Base-by-base conservation (phyloP, 208 protist species). In the Crithidia thermophila region DNA sequence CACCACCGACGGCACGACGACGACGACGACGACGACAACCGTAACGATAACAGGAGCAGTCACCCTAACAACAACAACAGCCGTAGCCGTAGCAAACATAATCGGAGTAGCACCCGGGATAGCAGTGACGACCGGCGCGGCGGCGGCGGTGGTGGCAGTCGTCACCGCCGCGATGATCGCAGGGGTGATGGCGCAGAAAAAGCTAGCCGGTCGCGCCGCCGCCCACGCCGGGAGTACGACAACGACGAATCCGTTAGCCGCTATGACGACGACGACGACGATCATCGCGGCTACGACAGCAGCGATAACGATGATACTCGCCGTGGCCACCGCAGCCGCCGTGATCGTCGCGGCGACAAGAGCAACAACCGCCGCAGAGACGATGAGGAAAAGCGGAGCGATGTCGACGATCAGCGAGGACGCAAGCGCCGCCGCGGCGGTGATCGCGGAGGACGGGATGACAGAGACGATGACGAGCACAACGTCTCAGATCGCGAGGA, bases 351-450 rank as follows among this genome's bases (percentile, higher is more conserved):
- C n/a, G n/a, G n/a, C n/a, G n/a, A n/a, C n/a, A n/a, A 51, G 25
- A 33, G 36, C 28, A 25, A 47, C 40, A 16, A 43, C 40, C 7
- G n/a, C 55, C n/a, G 11, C 55, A 43, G 13, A 6, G 55, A 13
- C 4, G 31, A 37, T 25, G 36, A 21, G 6, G 55, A 23, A 16
- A 27, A 40, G 10, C 14, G 47, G 47, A 21, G 9, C 36, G 13
- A 43, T 1, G 21, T 16, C 13, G 21, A 16, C 23, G 42, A 47
- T 43, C 50, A 34, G 13, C 30, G 21, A 4, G 50, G 55, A 21
- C 57, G 31, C 5, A 73, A 66, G 49, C 55, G 67, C 25, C 23
- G 21, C 20, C 55, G 55, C 28, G 63, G 46, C 28, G 33, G 39
- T 31, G 31, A 39, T 10, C 55, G 58, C 43, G 58, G 47, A 30